Evolutionary conservation across 2,329 filamentous ascomycete genomes (phyloP).

Genomic region (Ophiostoma quercus): DNA sequence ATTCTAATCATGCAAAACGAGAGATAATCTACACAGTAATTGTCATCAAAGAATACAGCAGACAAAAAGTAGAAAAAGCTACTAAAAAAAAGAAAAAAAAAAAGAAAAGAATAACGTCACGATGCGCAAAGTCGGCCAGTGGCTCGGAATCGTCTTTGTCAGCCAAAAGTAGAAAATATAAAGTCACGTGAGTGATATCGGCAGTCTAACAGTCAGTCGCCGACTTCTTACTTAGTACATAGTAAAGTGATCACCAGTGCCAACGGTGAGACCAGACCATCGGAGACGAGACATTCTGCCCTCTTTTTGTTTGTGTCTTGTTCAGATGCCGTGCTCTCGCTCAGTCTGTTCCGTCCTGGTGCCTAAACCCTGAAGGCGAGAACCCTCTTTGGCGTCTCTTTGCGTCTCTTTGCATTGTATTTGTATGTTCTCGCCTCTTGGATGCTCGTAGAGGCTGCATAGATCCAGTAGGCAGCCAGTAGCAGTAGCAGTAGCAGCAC

Average conservation of each 20-base stretch:
- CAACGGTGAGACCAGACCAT: neutral
- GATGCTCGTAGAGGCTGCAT: too few species aligned
- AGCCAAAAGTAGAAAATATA: neutral
- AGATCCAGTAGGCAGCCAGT: too few species aligned
- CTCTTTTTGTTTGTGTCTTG: neutral
- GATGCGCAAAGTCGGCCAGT: neutral
- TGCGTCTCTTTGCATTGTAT: too few species aligned
- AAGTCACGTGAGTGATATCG: neutral
- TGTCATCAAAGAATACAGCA: neutral
- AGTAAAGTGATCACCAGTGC: too few species aligned
- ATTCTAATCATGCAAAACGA: neutral
- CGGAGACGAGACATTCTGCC: neutral
- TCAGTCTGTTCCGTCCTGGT: neutral
- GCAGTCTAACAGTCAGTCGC: too few species aligned
- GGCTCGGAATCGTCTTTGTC: neutral
- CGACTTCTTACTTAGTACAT: too few species aligned
- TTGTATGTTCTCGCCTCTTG: too few species aligned
- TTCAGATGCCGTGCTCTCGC: neutral
- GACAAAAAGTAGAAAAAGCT: neutral
- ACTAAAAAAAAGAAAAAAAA: neutral
- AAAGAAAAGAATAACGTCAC: neutral
- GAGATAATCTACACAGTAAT: neutral
- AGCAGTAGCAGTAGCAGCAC: too few species aligned
- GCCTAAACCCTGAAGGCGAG: neutral
- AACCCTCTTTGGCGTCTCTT: neutral